A percentile compares a stretch with the other conserved stretches of the same genome.
Evolutionary conservation across 805 yeast genomes (phyloP).

Genomic region (Ogataea ganodermae): DNA sequence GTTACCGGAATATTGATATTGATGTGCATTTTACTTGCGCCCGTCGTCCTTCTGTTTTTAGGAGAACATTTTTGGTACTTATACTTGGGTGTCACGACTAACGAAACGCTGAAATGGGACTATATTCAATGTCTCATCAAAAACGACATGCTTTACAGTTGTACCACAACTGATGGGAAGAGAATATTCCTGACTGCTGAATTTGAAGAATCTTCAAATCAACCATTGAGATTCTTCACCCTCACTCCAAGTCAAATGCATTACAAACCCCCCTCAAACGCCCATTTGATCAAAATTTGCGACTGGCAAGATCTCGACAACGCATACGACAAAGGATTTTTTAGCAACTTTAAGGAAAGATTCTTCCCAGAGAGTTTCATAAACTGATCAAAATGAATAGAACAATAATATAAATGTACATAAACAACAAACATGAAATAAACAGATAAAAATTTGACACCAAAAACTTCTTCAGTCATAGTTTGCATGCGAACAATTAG

Average conservation of each 20-base stretch:
- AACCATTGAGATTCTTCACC: slow-evolving; percentile 5
- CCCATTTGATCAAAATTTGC: slow-evolving; percentile 13
- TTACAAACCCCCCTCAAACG: slow-evolving; percentile 3
- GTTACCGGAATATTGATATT: slow-evolving; percentile 45
- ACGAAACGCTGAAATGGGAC: slow-evolving; percentile 56
- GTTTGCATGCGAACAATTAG: slow-evolving; percentile 6
- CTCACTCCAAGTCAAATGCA: slow-evolving; percentile 10
- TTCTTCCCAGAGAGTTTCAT: slow-evolving; percentile 26
- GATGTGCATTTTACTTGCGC: slow-evolving; percentile 40
- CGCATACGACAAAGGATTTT: slow-evolving; percentile 53
- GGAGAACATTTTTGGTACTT: slow-evolving; percentile 46
- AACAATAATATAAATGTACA: slow-evolving; percentile 10
- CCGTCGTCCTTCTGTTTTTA: slow-evolving; percentile 42
- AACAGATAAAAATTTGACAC: not conserved
- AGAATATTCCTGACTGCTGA: not conserved
- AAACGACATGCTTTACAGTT: slow-evolving; percentile 32
- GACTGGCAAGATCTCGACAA: slow-evolving; percentile 40
- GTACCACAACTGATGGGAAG: slow-evolving; percentile 6
- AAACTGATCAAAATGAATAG: slow-evolving; percentile 1
- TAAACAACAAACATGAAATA: slow-evolving; percentile 9
- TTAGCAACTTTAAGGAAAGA: slow-evolving; percentile 41
- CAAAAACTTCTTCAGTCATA: not conserved
- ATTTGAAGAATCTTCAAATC: not conserved
- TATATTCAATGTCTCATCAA: slow-evolving; percentile 44
- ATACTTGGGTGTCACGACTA: slow-evolving; percentile 59